A percentile compares a stretch with the other conserved stretches of the same genome.
Conservation (phyloP, 2,329 filamentous ascomycete genomes). For the Fonsecaea monophora region DNA sequence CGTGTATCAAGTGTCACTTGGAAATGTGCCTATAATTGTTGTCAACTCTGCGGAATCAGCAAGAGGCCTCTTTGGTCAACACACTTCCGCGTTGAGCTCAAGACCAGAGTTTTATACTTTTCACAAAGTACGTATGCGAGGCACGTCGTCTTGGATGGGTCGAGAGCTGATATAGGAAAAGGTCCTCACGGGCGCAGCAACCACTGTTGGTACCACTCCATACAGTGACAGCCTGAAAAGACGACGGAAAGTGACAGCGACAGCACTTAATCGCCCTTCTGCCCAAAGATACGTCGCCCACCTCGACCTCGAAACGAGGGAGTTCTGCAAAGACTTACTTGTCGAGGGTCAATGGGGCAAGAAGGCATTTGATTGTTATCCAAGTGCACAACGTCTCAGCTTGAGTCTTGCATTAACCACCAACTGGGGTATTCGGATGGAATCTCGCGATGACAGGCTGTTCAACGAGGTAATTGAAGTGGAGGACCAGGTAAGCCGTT, state of each 20-base stretch:
- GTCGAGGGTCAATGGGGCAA: constrained; percentile 63
- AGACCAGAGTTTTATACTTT: constrained; percentile 65
- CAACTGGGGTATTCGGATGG: constrained; percentile 70
- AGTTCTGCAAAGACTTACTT: constrained; percentile 67
- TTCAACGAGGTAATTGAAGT: constrained; percentile 69
- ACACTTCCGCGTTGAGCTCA: constrained; percentile 61
- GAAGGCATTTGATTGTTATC: constrained; percentile 67
- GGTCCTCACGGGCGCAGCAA: constrained; percentile 55
- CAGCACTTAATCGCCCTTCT: constrained; percentile 60
- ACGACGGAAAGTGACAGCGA: constrained; percentile 68
- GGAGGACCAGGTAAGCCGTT: constrained; percentile 65
- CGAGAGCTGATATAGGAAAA: background rate
- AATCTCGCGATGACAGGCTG: constrained; percentile 62
- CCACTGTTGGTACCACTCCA: constrained; percentile 70
- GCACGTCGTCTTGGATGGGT: background rate
- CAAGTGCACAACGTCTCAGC: constrained; percentile 69
- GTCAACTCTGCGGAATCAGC: constrained; percentile 62
- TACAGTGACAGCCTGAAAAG: constrained; percentile 70
- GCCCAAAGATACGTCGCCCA: constrained; percentile 63
- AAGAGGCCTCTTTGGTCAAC: constrained; percentile 57
- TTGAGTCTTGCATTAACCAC: constrained; percentile 67
- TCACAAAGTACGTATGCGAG: constrained; percentile 54
- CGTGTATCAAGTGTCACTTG: constrained; percentile 64
- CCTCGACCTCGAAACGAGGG: constrained; percentile 67
- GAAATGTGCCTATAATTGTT: constrained; percentile 63